Percentiles rank a stretch among this genome's conserved stretches.
Evolutionary conservation across 768 basidiomycete species (phyloP).

Genomic region (Pleurotus djamor): DNA sequence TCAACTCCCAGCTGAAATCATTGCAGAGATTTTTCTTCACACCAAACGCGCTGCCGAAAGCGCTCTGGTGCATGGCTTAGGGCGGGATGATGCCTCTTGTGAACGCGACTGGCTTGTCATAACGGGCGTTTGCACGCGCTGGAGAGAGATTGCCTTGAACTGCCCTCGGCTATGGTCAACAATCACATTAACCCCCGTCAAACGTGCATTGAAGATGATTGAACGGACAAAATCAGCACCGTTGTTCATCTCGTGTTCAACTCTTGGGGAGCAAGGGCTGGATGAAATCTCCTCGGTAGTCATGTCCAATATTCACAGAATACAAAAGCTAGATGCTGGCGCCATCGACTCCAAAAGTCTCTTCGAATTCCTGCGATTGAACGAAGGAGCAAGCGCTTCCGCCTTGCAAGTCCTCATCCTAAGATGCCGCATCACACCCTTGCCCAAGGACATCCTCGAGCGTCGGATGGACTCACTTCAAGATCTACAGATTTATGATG

Average conservation of each 20-base stretch:
- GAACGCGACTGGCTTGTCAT: neutral
- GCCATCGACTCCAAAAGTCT: neutral
- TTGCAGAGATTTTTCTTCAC: neutral
- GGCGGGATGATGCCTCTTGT: neutral
- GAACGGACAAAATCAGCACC: neutral
- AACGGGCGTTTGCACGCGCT: neutral
- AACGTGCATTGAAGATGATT: neutral
- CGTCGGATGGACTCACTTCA: neutral
- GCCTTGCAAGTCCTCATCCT: neutral
- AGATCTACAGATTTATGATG: neutral
- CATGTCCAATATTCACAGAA: neutral
- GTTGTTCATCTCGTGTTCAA: neutral
- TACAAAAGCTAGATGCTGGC: neutral
- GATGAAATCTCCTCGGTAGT: neutral
- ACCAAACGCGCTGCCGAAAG: neutral
- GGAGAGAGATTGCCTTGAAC: neutral
- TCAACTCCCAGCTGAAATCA: neutral
- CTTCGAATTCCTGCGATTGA: neutral
- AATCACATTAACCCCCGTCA: neutral
- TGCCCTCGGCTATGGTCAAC: neutral
- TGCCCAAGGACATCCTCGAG: neutral
- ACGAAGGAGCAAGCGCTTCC: neutral
- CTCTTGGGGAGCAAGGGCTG: neutral
- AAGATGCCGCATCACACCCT: neutral
- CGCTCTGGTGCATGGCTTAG: neutral